These are phyloP conservation scores for Spinacia oleracea DNA, from an alignment of 179 eudicot species.

Conservation along the genomic window DNA sequence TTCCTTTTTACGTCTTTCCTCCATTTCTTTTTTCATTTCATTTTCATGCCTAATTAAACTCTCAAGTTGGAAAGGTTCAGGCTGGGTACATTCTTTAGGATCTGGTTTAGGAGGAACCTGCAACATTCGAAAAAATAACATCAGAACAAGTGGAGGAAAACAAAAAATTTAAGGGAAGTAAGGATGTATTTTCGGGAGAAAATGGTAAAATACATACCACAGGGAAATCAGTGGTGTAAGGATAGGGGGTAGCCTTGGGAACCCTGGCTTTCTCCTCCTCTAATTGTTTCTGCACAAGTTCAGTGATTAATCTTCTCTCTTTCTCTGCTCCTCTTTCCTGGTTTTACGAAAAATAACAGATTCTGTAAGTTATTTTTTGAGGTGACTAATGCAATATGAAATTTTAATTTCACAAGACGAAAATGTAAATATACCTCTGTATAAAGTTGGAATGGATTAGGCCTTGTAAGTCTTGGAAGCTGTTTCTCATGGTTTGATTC, in stretches of 20 bases:
- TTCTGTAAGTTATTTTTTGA: background rate
- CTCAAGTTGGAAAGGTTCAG: slow-evolving; percentile 86
- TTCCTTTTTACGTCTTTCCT: slow-evolving; percentile 69
- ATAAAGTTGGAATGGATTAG: slow-evolving; percentile 79
- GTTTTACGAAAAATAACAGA: background rate
- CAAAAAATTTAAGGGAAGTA: background rate
- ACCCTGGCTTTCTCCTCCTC: slow-evolving; percentile 84
- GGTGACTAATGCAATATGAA: background rate
- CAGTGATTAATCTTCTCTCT: slow-evolving; percentile 60
- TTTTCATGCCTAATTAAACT: slow-evolving; percentile 84
- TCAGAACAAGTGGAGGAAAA: background rate
- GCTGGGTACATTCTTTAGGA: slow-evolving; percentile 78
- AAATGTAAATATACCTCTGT: slow-evolving; percentile 64
- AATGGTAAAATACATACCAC: slow-evolving; percentile 51
- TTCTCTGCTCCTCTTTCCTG: slow-evolving; percentile 95
- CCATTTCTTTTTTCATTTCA: slow-evolving; percentile 82
- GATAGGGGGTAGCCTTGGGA: slow-evolving; percentile 90
- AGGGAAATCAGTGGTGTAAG: slow-evolving; percentile 92
- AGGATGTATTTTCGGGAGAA: background rate
- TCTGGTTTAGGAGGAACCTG: slow-evolving; percentile 94
- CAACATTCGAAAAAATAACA: background rate
- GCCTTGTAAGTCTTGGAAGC: slow-evolving; percentile 70
- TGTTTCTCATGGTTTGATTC: slow-evolving; percentile 53
- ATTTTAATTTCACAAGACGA: background rate
- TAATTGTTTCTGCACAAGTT: slow-evolving; percentile 60